These are phyloP conservation scores for Capronia coronata DNA, from an alignment of 2,329 filamentous ascomycete genomes.

Conservation along the genomic window DNA sequence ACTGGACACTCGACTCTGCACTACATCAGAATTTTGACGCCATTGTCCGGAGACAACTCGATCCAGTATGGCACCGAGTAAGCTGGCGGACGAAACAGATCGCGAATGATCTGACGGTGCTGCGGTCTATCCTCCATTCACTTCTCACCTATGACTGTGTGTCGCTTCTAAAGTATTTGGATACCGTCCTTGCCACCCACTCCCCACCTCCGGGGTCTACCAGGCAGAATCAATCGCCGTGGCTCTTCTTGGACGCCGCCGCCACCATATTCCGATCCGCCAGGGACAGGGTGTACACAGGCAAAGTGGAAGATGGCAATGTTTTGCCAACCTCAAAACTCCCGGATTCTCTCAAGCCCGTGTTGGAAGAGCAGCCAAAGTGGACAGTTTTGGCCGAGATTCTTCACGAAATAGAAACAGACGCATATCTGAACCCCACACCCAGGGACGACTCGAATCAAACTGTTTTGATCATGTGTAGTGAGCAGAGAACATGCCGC, in stretches of 20 bases:
- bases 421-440: conserved; percentile 74
- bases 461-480: conserved; percentile 94
- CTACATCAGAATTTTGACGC: conserved; percentile 87
- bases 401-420: conserved; percentile 84
- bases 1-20: conserved; percentile 93
- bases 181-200: conserved; percentile 87
- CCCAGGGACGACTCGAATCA: conserved; percentile 78
- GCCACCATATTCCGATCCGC: conserved; percentile 91
- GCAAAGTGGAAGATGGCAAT: conserved; percentile 57
- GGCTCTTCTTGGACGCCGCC: conserved; percentile 91
- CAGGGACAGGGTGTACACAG: conserved; percentile 77
- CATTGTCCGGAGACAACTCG: conserved; percentile 78
- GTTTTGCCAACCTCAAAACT: conserved; percentile 44
- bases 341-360: conserved; percentile 62
- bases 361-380: conserved; percentile 91
- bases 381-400: conserved; percentile 87
- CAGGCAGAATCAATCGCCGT: conserved; percentile 82
- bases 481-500: conserved; percentile 74
- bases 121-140: conserved; percentile 72
- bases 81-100: conserved; percentile 95
- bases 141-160: conserved; percentile 84
- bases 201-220: conserved; percentile 82
- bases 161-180: conserved; percentile 84
- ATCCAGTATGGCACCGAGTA: conserved; percentile 94
- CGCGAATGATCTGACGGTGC: conserved; percentile 75